These are phyloP conservation scores for Cladosporium phlei DNA, from an alignment of 2,329 filamentous ascomycete genomes.

Conservation along the genomic window DNA sequence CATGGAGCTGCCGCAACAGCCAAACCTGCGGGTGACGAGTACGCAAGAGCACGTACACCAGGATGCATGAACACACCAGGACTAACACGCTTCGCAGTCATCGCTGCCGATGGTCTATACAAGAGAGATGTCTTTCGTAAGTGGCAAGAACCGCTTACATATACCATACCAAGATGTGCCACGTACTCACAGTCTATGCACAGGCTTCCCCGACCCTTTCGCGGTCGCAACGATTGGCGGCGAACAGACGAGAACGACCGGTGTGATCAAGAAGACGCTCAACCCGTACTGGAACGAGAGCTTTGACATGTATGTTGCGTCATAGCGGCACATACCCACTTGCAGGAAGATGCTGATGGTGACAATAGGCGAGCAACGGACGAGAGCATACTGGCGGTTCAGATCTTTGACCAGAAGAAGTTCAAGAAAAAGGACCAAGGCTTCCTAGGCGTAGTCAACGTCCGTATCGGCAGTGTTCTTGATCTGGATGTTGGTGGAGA, in stretches of 20 bases:
- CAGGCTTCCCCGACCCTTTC: slow-evolving; percentile 96
- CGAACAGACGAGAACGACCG: slow-evolving; percentile 97
- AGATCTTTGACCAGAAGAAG: slow-evolving; percentile 99
- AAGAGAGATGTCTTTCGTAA: slow-evolving; percentile 98
- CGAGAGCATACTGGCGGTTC: slow-evolving; percentile 92
- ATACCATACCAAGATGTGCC: background rate
- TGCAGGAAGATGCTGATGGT: slow-evolving; percentile 12
- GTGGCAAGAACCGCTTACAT: slow-evolving; percentile 41
- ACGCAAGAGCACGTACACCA: slow-evolving; percentile 36
- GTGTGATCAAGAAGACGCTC: slow-evolving; percentile 92
- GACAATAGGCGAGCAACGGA: slow-evolving; percentile 73
- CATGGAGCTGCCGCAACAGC: slow-evolving; percentile 50
- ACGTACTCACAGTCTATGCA: slow-evolving; percentile 17
- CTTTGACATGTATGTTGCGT: slow-evolving; percentile 76
- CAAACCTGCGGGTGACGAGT: slow-evolving; percentile 94
- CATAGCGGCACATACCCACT: background rate
- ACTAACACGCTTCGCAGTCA: slow-evolving; percentile 58
- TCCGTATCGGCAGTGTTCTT: slow-evolving; percentile 89
- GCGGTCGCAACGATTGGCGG: slow-evolving; percentile 95
- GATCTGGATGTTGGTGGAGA: slow-evolving; percentile 85
- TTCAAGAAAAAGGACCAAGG: slow-evolving; percentile 99
- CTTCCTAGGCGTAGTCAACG: slow-evolving; percentile 95
- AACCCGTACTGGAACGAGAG: slow-evolving; percentile 99
- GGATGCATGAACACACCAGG: background rate
- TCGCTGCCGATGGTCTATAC: slow-evolving; percentile 96